Evolutionary conservation across 192 early-diverging fungal genomes (phyloP).

Genomic region (Coemansia sp.): DNA sequence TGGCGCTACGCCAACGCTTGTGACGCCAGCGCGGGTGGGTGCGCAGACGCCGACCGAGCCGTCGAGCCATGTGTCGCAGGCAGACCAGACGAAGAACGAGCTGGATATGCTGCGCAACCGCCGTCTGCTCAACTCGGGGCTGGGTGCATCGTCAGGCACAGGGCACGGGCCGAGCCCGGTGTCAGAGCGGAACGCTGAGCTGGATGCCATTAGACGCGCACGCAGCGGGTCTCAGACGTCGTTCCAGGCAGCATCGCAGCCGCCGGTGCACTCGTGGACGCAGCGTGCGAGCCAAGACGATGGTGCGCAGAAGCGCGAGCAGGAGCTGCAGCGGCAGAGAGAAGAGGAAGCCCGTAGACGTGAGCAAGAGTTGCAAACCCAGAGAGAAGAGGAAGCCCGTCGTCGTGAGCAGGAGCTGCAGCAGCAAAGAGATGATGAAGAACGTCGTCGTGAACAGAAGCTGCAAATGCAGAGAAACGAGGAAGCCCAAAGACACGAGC

Average conservation of each 20-base stretch:
- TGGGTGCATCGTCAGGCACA: constrained; percentile 23
- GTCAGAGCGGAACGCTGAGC: constrained; percentile 43
- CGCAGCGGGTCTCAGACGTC: constrained; percentile 35
- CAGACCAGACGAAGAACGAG: constrained; percentile 53
- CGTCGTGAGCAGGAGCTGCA: constrained; percentile 31
- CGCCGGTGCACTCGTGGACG: constrained; percentile 34
- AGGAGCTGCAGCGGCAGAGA: constrained; percentile 21
- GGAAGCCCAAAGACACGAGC: constrained; percentile 24
- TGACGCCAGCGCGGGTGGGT: constrained; percentile 24
- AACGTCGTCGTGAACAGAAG: constrained; percentile 29
- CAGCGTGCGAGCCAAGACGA: constrained; percentile 30
- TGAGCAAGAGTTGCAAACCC: constrained; percentile 52
- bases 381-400: constrained; percentile 39
- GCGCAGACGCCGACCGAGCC: constrained; percentile 28
- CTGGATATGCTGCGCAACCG: constrained; percentile 53
- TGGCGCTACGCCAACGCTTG: constrained; percentile 15
- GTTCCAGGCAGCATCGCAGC: constrained; percentile 13
- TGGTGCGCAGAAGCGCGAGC: constrained; percentile 16
- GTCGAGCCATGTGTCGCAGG: constrained; percentile 38
- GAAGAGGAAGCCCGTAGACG: constrained; percentile 20
- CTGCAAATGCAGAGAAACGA: constrained; percentile 53
- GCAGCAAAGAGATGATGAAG: constrained; percentile 20
- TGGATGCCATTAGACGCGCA: constrained; percentile 37
- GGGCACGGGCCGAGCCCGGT: neutral
- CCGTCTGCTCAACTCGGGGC: constrained; percentile 32